phyloP scores from a whole-genome alignment of 768 basidiomycete genomes.

The Suillus subalutaceus region DNA sequence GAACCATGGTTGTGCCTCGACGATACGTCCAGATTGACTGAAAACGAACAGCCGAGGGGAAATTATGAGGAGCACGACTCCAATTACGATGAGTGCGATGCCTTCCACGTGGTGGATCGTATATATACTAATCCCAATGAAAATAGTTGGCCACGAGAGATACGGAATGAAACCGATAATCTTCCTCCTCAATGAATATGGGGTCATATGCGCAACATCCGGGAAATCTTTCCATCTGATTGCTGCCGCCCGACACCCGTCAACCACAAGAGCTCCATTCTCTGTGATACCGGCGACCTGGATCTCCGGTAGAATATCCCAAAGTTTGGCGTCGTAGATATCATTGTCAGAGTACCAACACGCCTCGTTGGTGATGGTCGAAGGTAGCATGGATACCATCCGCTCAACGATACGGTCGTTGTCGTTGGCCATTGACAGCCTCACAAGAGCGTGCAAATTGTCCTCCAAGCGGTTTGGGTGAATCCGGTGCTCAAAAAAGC shows the following conservation, averaged over 20 bases:
- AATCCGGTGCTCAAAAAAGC: slow-evolving; percentile 25
- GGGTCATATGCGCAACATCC: slow-evolving; percentile 8
- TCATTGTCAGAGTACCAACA: slow-evolving; percentile 25
- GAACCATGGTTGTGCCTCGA: slow-evolving; percentile 20
- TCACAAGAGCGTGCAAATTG: slow-evolving; percentile 20
- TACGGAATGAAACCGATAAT: slow-evolving; percentile 15
- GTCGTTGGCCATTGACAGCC: slow-evolving; percentile 26
- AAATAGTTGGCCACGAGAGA: slow-evolving; percentile 9
- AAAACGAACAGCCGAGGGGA: slow-evolving; percentile 15
- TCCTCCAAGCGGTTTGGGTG: slow-evolving; percentile 16
- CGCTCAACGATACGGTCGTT: slow-evolving; percentile 23
- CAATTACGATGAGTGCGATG: slow-evolving; percentile 1
- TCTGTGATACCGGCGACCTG: slow-evolving; percentile 23
- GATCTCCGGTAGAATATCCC: slow-evolving; percentile 22
- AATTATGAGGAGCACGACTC: slow-evolving; percentile 4
- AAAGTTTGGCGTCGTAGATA: slow-evolving; percentile 18
- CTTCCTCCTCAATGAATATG: slow-evolving; percentile 10
- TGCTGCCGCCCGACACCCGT: slow-evolving; percentile 19
- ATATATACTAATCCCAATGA: no score
- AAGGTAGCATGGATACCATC: slow-evolving; percentile 24
- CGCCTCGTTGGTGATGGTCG: neutral
- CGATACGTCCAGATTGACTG: slow-evolving; percentile 19
- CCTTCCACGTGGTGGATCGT: neutral
- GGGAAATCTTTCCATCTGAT: slow-evolving; percentile 27
- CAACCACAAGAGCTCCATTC: slow-evolving; percentile 20